These are phyloP conservation scores for Fusarium globosum DNA, from an alignment of 2,329 filamentous ascomycete species.

Conservation along the genomic window DNA sequence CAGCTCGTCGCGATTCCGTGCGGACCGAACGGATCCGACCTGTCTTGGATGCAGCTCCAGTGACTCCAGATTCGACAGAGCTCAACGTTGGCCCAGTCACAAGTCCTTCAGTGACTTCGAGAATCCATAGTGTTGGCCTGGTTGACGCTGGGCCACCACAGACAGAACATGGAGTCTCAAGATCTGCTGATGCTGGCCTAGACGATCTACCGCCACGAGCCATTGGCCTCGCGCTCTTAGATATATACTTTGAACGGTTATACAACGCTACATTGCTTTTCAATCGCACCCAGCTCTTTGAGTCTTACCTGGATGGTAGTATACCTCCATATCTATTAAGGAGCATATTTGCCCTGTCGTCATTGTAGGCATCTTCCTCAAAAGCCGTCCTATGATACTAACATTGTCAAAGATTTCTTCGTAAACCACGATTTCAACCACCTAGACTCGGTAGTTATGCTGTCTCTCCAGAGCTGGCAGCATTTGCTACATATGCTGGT, in stretches of 20 bases:
- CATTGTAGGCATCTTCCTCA: neutral
- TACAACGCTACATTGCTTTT: neutral
- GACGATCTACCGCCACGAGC: neutral
- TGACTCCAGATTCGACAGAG: neutral
- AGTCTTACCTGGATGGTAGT: neutral
- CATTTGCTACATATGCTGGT: neutral
- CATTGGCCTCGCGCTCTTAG: neutral
- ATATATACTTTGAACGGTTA: neutral
- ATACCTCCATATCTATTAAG: neutral
- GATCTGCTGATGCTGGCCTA: fast-evolving
- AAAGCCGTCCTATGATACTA: fast-evolving
- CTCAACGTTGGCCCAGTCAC: neutral
- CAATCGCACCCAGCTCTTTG: neutral
- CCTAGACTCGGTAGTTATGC: neutral
- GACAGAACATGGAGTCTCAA: neutral
- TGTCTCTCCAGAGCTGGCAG: neutral
- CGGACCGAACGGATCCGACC: neutral
- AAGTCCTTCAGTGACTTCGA: neutral
- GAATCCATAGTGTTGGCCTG: neutral
- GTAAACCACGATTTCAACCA: neutral
- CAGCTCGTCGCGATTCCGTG: neutral
- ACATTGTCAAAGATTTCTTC: neutral
- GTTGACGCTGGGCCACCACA: fast-evolving
- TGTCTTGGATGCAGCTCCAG: neutral
- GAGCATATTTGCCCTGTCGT: neutral